Evolutionary conservation across 1,284 basidiomycete genomes (phyloP).

Genomic region (Irpex lacteus): DNA sequence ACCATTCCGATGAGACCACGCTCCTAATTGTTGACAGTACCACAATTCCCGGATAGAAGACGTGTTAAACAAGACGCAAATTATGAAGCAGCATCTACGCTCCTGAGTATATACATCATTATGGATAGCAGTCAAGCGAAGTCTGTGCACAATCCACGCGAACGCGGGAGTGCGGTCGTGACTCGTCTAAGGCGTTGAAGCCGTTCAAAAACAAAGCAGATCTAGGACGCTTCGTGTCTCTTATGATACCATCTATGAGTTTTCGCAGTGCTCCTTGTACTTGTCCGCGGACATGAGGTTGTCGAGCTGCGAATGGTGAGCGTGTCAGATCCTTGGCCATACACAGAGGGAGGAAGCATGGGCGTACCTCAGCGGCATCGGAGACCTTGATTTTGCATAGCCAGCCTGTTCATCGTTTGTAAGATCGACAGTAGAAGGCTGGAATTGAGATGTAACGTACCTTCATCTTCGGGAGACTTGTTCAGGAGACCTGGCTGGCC

Average conservation of each 20-base stretch:
- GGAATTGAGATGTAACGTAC: constrained; percentile 41
- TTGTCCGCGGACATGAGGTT: constrained; percentile 72
- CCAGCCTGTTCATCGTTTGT: constrained; percentile 66
- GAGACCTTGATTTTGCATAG: constrained; percentile 90
- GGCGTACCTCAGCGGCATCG: constrained; percentile 67
- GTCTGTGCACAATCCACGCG: neutral
- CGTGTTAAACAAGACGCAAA: neutral
- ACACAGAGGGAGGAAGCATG: neutral
- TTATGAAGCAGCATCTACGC: neutral
- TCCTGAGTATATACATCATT: neutral
- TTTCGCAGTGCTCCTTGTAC: constrained; percentile 76
- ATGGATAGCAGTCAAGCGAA: neutral
- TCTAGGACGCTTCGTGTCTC: neutral
- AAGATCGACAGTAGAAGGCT: constrained; percentile 2
- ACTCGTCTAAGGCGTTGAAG: neutral
- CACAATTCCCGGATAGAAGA: neutral
- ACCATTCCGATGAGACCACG: neutral
- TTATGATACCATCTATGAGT: constrained; percentile 20
- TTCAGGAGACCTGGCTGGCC: constrained; percentile 82
- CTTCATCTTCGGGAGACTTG: constrained; percentile 84
- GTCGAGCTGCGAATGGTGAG: constrained; percentile 53
- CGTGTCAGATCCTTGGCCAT: neutral
- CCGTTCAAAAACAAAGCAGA: neutral
- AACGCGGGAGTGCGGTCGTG: neutral
- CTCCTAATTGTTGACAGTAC: neutral